phyloP scores from a whole-genome alignment of 202 grass and related monocot genomes.

The Brachypodium distachyon region DNA sequence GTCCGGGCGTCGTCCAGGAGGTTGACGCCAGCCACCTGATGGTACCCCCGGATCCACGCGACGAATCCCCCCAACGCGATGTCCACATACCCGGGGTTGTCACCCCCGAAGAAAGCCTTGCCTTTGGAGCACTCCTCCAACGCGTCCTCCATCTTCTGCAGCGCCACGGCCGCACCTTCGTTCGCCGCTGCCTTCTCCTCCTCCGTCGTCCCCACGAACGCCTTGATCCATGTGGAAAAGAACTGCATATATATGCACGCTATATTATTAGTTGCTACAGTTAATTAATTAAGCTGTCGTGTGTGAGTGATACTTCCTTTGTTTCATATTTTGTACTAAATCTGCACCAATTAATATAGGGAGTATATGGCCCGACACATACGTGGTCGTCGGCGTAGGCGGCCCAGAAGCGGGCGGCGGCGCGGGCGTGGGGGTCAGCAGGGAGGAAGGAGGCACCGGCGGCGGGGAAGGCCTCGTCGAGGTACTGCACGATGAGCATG shows the following conservation, averaged over 20 bases:
- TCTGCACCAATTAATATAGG: too few relatives aligned
- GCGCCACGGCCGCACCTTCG: background rate
- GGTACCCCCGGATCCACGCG: background rate
- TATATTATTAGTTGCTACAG: too few relatives aligned
- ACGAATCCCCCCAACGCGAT: background rate
- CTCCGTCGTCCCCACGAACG: background rate
- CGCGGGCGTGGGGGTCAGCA: background rate
- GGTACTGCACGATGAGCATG: background rate
- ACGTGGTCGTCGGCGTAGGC: background rate
- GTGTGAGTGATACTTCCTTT: too few relatives aligned
- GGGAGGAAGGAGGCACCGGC: background rate
- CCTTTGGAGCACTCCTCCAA: background rate
- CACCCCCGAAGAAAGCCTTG: background rate
- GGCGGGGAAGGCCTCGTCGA: background rate
- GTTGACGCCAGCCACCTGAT: background rate
- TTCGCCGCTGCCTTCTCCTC: background rate
- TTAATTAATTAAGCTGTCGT: too few relatives aligned
- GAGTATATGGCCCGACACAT: too few relatives aligned
- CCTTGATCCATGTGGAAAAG: background rate
- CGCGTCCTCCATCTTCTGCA: background rate
- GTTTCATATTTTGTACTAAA: too few relatives aligned
- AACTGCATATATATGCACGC: background rate
- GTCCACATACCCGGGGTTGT: background rate
- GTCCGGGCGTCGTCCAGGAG: background rate
- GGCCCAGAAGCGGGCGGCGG: background rate